Evolutionary conservation across 2,329 filamentous ascomycete species (phyloP), one percentile per base, ranked within the genome.

Genomic region (Clonostachys rosea): DNA sequence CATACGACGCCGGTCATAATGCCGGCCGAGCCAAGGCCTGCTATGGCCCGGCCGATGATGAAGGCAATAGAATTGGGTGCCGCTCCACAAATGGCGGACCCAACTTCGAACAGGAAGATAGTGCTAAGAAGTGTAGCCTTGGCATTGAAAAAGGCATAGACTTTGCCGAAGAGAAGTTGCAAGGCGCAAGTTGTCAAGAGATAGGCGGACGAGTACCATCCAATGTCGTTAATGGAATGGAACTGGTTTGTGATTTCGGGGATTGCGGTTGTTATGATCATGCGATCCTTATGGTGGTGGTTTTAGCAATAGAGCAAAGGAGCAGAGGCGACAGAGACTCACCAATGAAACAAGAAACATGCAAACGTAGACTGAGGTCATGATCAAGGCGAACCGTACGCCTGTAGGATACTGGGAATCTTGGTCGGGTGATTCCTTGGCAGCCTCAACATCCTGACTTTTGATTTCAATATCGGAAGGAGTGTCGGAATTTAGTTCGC

Each of bases 181-280:
- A 70, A 73, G 16, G 76, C 75, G 7, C 76, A 72, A 4, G 76
- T 78, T 13, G 79, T 81, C 52, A 84, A 65, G 69, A 83, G 76
- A 58, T 80, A 79, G 7, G 75, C 73, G 43, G 75, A 78, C 4
- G 76, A 77, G 58, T 82, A 83, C 79, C 80, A 83, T 44, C 77
- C 78, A 46, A 83, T 76, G 51, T 83, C 79, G 6, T 71, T 72
- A 5, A 80, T 62, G 44, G 74, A 74, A 43, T 74, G 63, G 56
- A 79, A 78, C 20, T 77, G 72, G 52, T 74, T 66, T 5, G 73
- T 75, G 54, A 78, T 78, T 33, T 64, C 61, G 4, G 75, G 74
- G 17, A 76, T 69, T 14, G 75, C 49, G 10, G 17, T 39, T 11
- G 36, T 18, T 39, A 39, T 67, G 52, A 81, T 79, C 16, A 77